A percentile compares a stretch with the other conserved stretches of the same genome.
These are phyloP conservation scores for Suillus discolor DNA, from an alignment of 768 basidiomycete genomes.

Conservation along the genomic window DNA sequence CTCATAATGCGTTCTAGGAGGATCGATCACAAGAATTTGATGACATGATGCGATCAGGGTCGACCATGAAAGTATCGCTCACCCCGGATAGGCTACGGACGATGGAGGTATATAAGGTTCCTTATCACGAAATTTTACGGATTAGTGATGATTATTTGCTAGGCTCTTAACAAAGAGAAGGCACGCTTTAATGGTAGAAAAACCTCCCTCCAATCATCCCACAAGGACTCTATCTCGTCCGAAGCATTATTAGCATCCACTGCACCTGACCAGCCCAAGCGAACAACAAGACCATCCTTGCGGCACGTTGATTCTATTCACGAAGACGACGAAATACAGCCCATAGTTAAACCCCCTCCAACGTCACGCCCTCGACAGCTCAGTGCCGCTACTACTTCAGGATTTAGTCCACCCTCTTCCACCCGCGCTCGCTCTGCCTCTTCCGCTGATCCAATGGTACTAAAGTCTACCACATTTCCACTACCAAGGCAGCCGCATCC, in stretches of 20 bases:
- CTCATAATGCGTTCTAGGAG: conserved; percentile 42
- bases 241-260: conserved; percentile 18
- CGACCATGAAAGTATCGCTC: conserved; percentile 94
- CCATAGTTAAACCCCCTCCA: conserved; percentile 33
- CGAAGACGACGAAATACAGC: conserved; percentile 57
- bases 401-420: conserved; percentile 27
- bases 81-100: conserved; percentile 92
- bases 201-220: conserved; percentile 17
- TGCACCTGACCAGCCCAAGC: conserved; percentile 28
- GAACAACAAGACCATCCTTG: conserved; percentile 39
- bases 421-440: conserved; percentile 34
- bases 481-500: conserved; percentile 33
- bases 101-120: conserved; percentile 75
- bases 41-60: conserved; percentile 84
- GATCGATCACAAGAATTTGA: conserved; percentile 83
- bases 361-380: conserved; percentile 48
- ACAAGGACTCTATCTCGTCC: conserved; percentile 26
- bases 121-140: conserved; percentile 18
- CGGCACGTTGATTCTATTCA: conserved; percentile 63
- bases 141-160: conserved; percentile 14
- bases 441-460: conserved; percentile 29
- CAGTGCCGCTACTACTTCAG: conserved; percentile 45
- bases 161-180: conserved; percentile 80
- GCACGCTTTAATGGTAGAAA: conserved; percentile 37
- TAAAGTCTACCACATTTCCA: conserved; percentile 11